Evolutionary conservation across 192 early-diverging fungal species (phyloP).

Genomic region (Gonapodya sp.): DNA sequence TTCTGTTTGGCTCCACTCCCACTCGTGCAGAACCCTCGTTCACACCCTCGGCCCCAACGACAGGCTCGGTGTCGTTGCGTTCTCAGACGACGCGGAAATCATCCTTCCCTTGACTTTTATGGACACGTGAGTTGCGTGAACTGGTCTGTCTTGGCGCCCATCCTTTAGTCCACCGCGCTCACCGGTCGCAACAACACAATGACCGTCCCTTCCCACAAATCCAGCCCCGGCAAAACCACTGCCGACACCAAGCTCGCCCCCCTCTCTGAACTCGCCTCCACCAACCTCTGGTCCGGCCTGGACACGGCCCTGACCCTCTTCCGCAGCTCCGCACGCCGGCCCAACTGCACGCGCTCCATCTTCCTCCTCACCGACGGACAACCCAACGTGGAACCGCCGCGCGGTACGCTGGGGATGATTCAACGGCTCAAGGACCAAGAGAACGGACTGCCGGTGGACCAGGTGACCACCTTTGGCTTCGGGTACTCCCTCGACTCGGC

Average conservation of each 20-base stretch:
- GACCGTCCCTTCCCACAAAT: background rate
- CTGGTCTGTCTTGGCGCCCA: background rate
- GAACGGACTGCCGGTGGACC: slow-evolving; percentile 16
- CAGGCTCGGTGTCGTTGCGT: slow-evolving; percentile 22
- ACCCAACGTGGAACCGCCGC: slow-evolving; percentile 18
- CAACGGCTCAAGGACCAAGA: slow-evolving; percentile 10
- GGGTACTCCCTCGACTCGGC: slow-evolving; percentile 22
- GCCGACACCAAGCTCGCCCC: background rate
- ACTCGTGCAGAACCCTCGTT: slow-evolving; percentile 16
- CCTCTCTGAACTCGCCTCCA: slow-evolving; percentile 6
- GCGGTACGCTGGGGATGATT: slow-evolving; percentile 20
- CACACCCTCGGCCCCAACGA: slow-evolving; percentile 15
- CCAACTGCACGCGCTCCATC: slow-evolving; percentile 14
- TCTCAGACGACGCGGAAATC: slow-evolving; percentile 15
- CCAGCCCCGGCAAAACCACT: slow-evolving; percentile 4
- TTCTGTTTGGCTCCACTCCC: background rate
- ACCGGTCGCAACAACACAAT: background rate
- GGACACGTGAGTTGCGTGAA: background rate
- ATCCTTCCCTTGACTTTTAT: slow-evolving; percentile 9
- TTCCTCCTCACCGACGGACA: slow-evolving; percentile 25
- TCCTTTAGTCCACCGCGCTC: background rate
- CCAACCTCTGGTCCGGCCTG: slow-evolving; percentile 22
- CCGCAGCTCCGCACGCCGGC: background rate
- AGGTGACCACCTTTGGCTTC: slow-evolving; percentile 27
- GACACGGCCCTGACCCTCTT: slow-evolving; percentile 12